Evolutionary conservation across 352 stramenopile species (phyloP).

Genomic region (Globisporangium cystogenes): DNA sequence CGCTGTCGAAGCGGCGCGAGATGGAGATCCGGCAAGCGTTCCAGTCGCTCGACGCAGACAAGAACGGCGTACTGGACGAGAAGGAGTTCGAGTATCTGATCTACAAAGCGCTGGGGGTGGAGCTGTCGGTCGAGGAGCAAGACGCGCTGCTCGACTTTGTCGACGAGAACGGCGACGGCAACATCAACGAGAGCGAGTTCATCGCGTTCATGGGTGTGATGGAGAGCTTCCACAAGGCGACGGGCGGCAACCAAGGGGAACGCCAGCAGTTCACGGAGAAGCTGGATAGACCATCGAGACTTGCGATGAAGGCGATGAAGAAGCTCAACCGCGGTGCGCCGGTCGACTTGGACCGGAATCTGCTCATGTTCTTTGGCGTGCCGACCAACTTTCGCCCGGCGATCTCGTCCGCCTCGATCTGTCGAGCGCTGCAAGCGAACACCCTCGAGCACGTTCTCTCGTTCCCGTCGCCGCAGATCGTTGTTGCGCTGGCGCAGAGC

Average conservation of each 20-base stretch:
- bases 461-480: slow-evolving; percentile 64
- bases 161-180: slow-evolving; percentile 51
- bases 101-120: slow-evolving; percentile 68
- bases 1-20: slow-evolving; percentile 51
- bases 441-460: slow-evolving; percentile 64
- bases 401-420: slow-evolving; percentile 49
- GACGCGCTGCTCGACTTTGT: slow-evolving; percentile 66
- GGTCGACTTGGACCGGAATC: slow-evolving; percentile 58
- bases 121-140: slow-evolving; percentile 69
- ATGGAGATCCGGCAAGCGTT: slow-evolving; percentile 76
- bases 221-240: slow-evolving; percentile 38
- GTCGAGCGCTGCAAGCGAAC: slow-evolving; percentile 39
- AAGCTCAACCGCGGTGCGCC: slow-evolving; percentile 63
- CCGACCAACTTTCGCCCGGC: slow-evolving; percentile 71
- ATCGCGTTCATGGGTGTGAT: slow-evolving; percentile 71
- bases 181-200: slow-evolving; percentile 66
- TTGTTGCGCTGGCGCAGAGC: slow-evolving; percentile 41
- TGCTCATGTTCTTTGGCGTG: slow-evolving; percentile 77
- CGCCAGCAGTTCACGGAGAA: slow-evolving; percentile 30
- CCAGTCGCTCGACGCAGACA: slow-evolving; percentile 55
- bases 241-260: slow-evolving; percentile 22
- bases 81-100: slow-evolving; percentile 75
- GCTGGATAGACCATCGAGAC: slow-evolving; percentile 35
- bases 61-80: slow-evolving; percentile 60
- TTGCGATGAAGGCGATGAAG: slow-evolving; percentile 68